phyloP scores from a whole-genome alignment of 441 rosid species.

The Eutrema salsugineum region DNA sequence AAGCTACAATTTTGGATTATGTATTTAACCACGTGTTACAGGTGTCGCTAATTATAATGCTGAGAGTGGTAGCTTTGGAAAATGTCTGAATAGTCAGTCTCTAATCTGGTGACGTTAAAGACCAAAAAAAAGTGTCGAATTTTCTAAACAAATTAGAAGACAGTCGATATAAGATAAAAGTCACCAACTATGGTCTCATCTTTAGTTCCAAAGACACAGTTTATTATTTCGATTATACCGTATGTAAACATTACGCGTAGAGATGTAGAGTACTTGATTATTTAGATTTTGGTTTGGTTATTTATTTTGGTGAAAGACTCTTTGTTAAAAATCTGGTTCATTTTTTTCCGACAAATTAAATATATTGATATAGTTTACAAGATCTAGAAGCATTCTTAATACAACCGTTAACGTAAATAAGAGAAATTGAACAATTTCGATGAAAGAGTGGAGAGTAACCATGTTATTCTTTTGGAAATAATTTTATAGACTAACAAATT shows the following conservation, averaged over 20 bases:
- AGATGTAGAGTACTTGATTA: no score
- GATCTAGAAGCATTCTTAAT: no score
- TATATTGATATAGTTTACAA: no score
- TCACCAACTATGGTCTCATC: neutral
- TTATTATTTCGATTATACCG: neutral
- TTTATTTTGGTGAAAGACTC: no score
- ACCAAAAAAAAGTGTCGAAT: constrained; percentile 10
- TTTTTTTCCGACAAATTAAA: no score
- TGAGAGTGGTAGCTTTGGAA: constrained; percentile 23
- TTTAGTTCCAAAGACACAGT: neutral
- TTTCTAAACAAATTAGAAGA: neutral
- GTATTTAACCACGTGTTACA: constrained; percentile 22
- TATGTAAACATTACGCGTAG: no score
- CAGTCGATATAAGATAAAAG: neutral
- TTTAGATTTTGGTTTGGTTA: neutral
- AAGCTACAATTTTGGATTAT: constrained; percentile 23
- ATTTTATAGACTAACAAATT: no score
- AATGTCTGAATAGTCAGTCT: constrained; percentile 9
- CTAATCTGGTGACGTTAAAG: constrained; percentile 8
- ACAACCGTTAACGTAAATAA: no score
- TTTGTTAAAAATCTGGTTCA: no score
- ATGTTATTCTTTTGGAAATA: no score
- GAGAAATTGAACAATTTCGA: no score
- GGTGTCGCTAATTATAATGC: constrained; percentile 11
- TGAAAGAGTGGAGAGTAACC: no score